Conservation (phyloP, 75 land plant species). For the Azolla pinnata region DNA sequence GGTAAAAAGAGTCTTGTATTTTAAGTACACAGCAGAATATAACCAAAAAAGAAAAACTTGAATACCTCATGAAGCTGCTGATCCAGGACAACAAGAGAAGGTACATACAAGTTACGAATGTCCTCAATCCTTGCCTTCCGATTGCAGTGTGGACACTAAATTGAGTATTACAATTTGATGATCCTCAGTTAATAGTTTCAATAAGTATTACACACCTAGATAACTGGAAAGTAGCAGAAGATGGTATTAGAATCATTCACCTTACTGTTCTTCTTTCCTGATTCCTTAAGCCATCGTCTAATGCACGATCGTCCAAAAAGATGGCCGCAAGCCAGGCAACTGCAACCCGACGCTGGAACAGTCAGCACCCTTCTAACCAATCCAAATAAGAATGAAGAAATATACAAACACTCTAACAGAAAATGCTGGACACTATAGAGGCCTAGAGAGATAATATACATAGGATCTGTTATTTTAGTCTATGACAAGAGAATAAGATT, state of each 20-base stretch:
- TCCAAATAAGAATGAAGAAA: too few species aligned
- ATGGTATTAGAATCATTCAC: too few species aligned
- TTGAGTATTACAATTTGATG: not conserved
- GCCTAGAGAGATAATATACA: too few species aligned
- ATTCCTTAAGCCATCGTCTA: slow-evolving; percentile 18
- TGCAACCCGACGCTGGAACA: slow-evolving; percentile 8
- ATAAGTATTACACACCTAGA: too few species aligned
- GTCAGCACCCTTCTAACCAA: too few species aligned
- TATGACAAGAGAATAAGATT: too few species aligned
- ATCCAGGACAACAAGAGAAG: slow-evolving; percentile 16
- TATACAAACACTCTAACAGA: too few species aligned
- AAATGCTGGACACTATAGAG: too few species aligned
- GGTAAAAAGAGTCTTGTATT: not conserved
- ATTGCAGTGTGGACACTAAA: slow-evolving; percentile 28
- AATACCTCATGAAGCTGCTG: slow-evolving; percentile 19
- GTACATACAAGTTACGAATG: slow-evolving; percentile 18
- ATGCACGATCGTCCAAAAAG: slow-evolving; percentile 27
- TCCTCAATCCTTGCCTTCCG: slow-evolving; percentile 21
- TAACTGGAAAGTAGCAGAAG: too few species aligned
- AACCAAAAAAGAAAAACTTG: not conserved
- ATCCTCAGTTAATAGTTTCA: not conserved
- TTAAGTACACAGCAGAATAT: too few species aligned
- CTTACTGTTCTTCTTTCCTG: slow-evolving; percentile 21
- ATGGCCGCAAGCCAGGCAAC: slow-evolving; percentile 28
- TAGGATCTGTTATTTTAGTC: too few species aligned